Evolutionary conservation across 2,329 filamentous ascomycete genomes (phyloP).

Genomic region (Venturia effusa): DNA sequence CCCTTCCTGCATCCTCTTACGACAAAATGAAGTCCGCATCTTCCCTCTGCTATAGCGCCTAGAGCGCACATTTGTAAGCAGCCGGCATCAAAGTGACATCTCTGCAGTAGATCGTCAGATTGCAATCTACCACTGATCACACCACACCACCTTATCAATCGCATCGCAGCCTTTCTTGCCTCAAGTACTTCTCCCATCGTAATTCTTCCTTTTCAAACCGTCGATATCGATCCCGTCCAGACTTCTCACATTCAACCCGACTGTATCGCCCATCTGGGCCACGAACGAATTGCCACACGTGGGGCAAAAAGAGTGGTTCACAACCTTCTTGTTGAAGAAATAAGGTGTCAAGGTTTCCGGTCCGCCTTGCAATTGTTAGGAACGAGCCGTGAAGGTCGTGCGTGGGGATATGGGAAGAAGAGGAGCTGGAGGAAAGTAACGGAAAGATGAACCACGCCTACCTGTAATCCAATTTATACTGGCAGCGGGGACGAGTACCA

Average conservation of each 20-base stretch:
- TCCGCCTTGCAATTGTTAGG: background rate
- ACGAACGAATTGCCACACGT: conserved; percentile 21
- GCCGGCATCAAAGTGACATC: too few species aligned
- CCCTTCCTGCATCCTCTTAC: too few species aligned
- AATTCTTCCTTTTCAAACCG: conserved; percentile 14
- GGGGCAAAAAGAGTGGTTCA: conserved; percentile 22
- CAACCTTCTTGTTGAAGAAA: conserved; percentile 17
- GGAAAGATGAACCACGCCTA: too few species aligned
- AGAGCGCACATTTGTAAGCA: too few species aligned
- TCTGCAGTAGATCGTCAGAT: too few species aligned
- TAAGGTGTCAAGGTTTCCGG: conserved; percentile 17
- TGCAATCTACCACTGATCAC: too few species aligned
- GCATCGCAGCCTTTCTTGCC: too few species aligned
- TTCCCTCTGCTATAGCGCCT: too few species aligned
- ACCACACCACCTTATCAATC: background rate
- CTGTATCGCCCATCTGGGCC: conserved; percentile 12
- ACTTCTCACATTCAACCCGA: conserved; percentile 22
- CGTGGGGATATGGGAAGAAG: too few species aligned
- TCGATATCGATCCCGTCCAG: conserved; percentile 21
- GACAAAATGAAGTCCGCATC: too few species aligned
- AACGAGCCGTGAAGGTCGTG: background rate
- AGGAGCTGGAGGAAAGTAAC: background rate
- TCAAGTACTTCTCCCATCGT: conserved; percentile 6
- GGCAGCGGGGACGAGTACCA: conserved; percentile 2
- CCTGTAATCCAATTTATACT: conserved; percentile 8